Evolutionary conservation across 331 rosid genomes (phyloP).

Genomic region (Rosa hybrid): DNA sequence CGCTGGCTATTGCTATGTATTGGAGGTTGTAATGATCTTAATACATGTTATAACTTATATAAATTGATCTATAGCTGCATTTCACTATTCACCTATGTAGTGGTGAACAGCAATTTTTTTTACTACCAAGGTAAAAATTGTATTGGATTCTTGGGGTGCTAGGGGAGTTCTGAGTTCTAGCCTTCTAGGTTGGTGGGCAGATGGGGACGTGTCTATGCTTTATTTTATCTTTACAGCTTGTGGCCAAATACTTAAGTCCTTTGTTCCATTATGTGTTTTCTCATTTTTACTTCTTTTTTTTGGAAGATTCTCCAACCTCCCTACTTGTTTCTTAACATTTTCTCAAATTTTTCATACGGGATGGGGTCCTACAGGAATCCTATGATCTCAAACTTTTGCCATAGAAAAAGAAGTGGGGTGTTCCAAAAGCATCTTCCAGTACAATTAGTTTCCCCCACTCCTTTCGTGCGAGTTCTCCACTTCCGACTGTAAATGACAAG

Average conservation of each 20-base stretch:
- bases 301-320: not conserved
- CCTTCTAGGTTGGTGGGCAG: conserved; percentile 20
- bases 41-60: not conserved
- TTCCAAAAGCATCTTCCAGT: not conserved
- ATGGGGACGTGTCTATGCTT: conserved; percentile 20
- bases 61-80: not conserved
- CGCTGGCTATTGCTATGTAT: not conserved
- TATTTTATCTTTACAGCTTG: conserved; percentile 47
- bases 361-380: not conserved
- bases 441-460: not conserved
- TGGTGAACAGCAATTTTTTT: not conserved
- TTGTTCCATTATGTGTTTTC: not conserved
- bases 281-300: not conserved
- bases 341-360: not conserved
- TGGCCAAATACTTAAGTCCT: conserved; percentile 16
- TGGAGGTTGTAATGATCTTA: not conserved
- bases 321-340: not conserved
- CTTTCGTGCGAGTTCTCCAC: not conserved
- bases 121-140: not conserved
- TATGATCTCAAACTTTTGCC: not conserved
- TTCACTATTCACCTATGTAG: not conserved
- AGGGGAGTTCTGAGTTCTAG: conserved; percentile 11
- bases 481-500: not conserved
- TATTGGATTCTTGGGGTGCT: conserved; percentile 23
- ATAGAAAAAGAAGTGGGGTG: not conserved